phyloP scores from a whole-genome alignment of 106 monocot species.

The Dendrobium catenatum region DNA sequence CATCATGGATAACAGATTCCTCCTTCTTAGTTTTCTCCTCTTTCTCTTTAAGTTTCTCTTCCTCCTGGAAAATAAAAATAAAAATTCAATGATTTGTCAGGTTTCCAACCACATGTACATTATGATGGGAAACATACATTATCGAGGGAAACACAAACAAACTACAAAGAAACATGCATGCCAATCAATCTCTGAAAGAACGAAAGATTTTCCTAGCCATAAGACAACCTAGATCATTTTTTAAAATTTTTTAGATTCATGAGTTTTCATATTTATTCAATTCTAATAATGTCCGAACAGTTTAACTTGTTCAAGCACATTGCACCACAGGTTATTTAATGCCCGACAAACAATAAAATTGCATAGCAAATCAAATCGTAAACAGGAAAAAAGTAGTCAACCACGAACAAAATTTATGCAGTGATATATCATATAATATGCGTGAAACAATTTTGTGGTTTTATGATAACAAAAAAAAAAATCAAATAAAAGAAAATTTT shows the following conservation, averaged over 20 bases:
- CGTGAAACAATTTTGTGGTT: not conserved
- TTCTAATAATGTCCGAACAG: not conserved
- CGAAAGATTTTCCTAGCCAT: not conserved
- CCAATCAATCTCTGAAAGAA: not conserved
- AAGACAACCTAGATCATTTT: not conserved
- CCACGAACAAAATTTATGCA: not conserved
- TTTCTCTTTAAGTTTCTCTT: slow-evolving; percentile 66
- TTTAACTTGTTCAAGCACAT: not conserved
- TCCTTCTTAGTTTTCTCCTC: slow-evolving; percentile 51
- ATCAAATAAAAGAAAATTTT: not conserved
- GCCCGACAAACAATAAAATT: not conserved
- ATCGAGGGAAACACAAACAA: not conserved
- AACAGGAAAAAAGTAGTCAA: not conserved
- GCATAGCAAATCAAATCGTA: not conserved
- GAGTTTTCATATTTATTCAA: not conserved
- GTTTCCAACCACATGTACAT: not conserved
- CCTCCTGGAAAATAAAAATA: slow-evolving; percentile 31
- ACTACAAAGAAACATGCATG: not conserved
- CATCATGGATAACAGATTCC: slow-evolving; percentile 31
- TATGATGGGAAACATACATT: not conserved
- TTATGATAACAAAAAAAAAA: not conserved
- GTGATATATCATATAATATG: not conserved
- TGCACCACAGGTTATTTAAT: not conserved
- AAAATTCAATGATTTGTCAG: not conserved
- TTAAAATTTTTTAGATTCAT: not conserved